Conservation (phyloP, 164 flowering plant species). For the Nymphaea thermarum region DNA sequence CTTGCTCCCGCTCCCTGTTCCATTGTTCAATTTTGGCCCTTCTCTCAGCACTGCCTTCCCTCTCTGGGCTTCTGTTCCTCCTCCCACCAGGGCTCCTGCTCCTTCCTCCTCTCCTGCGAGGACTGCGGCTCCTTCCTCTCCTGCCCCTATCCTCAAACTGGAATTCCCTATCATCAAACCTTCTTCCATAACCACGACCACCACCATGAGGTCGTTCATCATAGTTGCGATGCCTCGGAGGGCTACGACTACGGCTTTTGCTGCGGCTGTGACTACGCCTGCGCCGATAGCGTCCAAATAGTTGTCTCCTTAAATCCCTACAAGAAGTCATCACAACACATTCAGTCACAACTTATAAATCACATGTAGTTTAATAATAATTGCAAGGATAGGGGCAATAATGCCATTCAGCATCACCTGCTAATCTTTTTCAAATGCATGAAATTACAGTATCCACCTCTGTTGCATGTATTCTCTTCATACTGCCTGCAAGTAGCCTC, state of each 20-base stretch:
- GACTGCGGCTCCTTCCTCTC: slow-evolving; percentile 30
- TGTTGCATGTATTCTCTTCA: slow-evolving; percentile 68
- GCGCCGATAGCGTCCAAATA: slow-evolving; percentile 40
- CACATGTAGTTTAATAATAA: neutral
- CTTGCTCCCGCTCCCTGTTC: slow-evolving; percentile 61
- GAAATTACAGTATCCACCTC: slow-evolving; percentile 72
- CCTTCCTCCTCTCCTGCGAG: slow-evolving; percentile 34
- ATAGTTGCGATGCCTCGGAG: slow-evolving; percentile 40
- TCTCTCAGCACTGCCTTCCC: slow-evolving; percentile 49
- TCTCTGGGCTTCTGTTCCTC: slow-evolving; percentile 24
- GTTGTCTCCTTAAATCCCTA: slow-evolving; percentile 41
- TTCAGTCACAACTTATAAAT: neutral
- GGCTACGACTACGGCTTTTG: slow-evolving; percentile 54
- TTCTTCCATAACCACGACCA: slow-evolving; percentile 15
- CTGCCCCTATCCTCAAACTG: neutral
- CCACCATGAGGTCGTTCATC: slow-evolving; percentile 43
- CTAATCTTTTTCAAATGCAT: slow-evolving; percentile 66
- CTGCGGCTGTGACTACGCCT: slow-evolving; percentile 33
- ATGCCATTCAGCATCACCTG: slow-evolving; percentile 6
- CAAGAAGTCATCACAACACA: neutral
- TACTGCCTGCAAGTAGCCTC: slow-evolving; percentile 69
- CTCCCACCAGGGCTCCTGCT: slow-evolving; percentile 44
- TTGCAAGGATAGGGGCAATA: neutral
- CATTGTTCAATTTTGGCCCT: slow-evolving; percentile 74
- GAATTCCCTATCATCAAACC: neutral